A percentile compares a stretch with the other conserved stretches of the same genome.
Evolutionary conservation across 192 early-diverging fungal genomes (phyloP).

Genomic region (Linnemannia zychae): DNA sequence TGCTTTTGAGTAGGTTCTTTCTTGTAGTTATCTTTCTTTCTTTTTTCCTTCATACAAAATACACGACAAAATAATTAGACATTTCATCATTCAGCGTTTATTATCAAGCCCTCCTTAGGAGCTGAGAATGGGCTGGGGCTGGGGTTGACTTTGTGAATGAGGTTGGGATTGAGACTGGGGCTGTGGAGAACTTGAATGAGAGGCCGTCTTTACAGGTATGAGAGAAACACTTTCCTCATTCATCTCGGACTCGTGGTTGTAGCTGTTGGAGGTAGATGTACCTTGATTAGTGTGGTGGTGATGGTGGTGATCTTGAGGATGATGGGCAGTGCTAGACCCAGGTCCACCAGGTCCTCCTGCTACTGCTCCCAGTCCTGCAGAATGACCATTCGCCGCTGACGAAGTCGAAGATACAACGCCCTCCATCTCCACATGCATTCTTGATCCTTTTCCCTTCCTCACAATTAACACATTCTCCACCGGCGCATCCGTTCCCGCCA

Average conservation of each 20-base stretch:
- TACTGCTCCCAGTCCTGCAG: neutral
- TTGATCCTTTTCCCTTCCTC: conserved; percentile 54
- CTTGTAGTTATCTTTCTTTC: neutral
- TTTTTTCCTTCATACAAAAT: neutral
- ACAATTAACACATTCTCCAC: conserved; percentile 55
- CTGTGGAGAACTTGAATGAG: neutral
- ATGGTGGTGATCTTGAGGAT: neutral
- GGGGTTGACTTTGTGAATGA: too few relatives aligned
- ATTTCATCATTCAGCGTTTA: neutral
- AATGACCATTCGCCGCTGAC: neutral
- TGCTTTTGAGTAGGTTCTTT: conserved; percentile 33
- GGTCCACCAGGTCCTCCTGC: too few relatives aligned
- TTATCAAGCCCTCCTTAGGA: neutral
- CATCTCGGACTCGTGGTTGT: neutral
- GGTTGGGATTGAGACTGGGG: too few relatives aligned
- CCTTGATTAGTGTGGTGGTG: neutral
- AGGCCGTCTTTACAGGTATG: neutral
- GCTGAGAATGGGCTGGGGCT: neutral
- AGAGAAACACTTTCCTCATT: conserved; percentile 2
- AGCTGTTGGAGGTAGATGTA: neutral
- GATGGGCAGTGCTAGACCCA: neutral
- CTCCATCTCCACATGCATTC: conserved; percentile 59
- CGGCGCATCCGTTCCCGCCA: conserved; percentile 48
- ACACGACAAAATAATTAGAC: neutral
- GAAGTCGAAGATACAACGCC: neutral